Conservation (phyloP, 805 yeast genomes). For the Dipodascus albidus region DNA sequence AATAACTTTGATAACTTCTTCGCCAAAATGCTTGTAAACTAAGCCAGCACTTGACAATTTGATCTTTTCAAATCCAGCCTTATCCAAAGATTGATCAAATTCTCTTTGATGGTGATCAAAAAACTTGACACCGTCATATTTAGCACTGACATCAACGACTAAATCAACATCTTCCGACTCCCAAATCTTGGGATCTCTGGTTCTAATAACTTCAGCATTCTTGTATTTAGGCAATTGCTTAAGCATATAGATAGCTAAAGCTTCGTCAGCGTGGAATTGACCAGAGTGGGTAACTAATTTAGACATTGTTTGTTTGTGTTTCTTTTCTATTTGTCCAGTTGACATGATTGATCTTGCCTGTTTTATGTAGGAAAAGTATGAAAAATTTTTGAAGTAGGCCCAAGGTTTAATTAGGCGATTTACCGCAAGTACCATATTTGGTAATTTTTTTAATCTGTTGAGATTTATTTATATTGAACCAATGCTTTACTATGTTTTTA, state of each 20-base stretch:
- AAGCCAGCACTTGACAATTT: conserved; percentile 91
- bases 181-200: conserved; percentile 75
- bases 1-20: conserved; percentile 32
- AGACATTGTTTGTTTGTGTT: background rate
- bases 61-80: conserved; percentile 39
- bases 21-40: conserved; percentile 55
- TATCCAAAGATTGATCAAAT: conserved; percentile 62
- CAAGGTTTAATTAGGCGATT: background rate
- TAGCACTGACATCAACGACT: conserved; percentile 90
- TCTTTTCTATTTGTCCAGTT: background rate
- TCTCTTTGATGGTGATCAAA: conserved; percentile 97
- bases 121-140: conserved; percentile 73
- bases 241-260: conserved; percentile 83
- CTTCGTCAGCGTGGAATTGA: conserved; percentile 93
- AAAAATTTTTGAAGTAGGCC: background rate
- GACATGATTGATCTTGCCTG: background rate
- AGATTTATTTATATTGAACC: background rate
- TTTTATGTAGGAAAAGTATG: background rate
- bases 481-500: too few species aligned
- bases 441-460: background rate
- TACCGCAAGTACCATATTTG: background rate
- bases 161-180: conserved; percentile 64
- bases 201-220: conserved; percentile 61
- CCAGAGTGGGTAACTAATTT: conserved; percentile 31
- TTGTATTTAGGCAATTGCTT: conserved; percentile 56